Percentiles rank a stretch among this genome's conserved stretches.
These are phyloP conservation scores for Plantago ovata DNA, from an alignment of 257 asterid genomes.

Conservation along the genomic window DNA sequence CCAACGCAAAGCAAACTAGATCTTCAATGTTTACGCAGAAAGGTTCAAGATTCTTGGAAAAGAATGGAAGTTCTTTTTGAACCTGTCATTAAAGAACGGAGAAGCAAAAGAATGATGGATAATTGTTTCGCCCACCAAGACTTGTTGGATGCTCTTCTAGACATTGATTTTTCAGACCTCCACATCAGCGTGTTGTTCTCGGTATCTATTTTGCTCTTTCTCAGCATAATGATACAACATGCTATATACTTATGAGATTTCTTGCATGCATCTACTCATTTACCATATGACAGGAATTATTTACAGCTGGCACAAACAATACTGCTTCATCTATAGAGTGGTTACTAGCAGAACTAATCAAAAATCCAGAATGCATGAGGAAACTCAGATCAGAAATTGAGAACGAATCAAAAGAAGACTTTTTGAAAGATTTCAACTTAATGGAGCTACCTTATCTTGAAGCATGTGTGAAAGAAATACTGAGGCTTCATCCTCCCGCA, in stretches of 20 bases:
- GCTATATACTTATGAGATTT: background rate
- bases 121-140: constrained; percentile 1
- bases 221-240: too few species aligned
- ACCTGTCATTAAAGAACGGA: constrained; percentile 5
- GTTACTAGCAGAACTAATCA: constrained; percentile 15
- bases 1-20: constrained; percentile 16
- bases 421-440: background rate
- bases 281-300: too few species aligned
- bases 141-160: constrained; percentile 20
- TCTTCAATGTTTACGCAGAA: constrained; percentile 4
- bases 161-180: constrained; percentile 10
- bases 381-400: constrained; percentile 15
- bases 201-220: background rate
- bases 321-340: background rate
- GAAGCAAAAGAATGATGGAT: background rate
- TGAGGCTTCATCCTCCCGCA: constrained; percentile 17
- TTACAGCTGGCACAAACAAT: too few species aligned
- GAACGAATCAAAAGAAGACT: background rate
- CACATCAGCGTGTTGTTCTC: constrained; percentile 18
- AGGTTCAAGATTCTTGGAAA: background rate
- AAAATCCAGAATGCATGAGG: constrained; percentile 6
- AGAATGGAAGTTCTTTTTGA: constrained; percentile 6
- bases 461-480: constrained; percentile 16
- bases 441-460: constrained; percentile 14
- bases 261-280: background rate